Conservation (phyloP, 371 early-diverging fungal species). For the Globomyces sp. region DNA sequence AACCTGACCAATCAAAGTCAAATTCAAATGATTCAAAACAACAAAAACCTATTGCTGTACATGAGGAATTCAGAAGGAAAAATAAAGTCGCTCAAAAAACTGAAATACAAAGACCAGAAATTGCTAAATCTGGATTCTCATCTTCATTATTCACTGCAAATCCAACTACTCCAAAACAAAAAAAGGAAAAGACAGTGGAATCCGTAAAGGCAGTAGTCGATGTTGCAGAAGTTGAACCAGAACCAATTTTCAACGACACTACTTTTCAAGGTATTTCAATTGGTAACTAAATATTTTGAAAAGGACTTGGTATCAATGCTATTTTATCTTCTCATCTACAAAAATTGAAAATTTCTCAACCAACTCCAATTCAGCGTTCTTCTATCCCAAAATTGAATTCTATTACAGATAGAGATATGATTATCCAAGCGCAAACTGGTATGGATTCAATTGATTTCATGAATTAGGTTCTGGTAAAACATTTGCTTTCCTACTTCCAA, state of each 20-base stretch:
- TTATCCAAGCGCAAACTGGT: constrained; percentile 89
- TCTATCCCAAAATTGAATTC: constrained; percentile 51
- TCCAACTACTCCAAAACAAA: constrained; percentile 28
- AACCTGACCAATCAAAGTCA: not conserved
- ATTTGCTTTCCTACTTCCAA: constrained; percentile 90
- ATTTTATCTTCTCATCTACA: constrained; percentile 64
- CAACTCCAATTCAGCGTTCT: constrained; percentile 73
- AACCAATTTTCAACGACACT: constrained; percentile 4
- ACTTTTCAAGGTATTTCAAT: not conserved
- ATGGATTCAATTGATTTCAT: not conserved
- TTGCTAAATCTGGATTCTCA: not conserved
- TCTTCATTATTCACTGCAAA: constrained; percentile 61
- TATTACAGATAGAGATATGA: constrained; percentile 64
- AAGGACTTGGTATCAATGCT: constrained; percentile 68
- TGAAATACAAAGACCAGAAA: constrained; percentile 15
- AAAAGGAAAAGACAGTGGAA: constrained; percentile 11
- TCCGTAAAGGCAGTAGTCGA: not conserved
- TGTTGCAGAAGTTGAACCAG: constrained; percentile 4
- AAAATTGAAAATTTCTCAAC: constrained; percentile 64
- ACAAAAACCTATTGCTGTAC: constrained; percentile 18
- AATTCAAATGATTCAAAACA: not conserved
- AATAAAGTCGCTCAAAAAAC: constrained; percentile 44
- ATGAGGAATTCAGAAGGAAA: constrained; percentile 32
- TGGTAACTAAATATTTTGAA: constrained; percentile 53
- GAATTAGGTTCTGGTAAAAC: constrained; percentile 95